Evolutionary conservation across 768 basidiomycete species (phyloP), one percentile per base, ranked within the genome.

Genomic region (Trametes maxima): DNA sequence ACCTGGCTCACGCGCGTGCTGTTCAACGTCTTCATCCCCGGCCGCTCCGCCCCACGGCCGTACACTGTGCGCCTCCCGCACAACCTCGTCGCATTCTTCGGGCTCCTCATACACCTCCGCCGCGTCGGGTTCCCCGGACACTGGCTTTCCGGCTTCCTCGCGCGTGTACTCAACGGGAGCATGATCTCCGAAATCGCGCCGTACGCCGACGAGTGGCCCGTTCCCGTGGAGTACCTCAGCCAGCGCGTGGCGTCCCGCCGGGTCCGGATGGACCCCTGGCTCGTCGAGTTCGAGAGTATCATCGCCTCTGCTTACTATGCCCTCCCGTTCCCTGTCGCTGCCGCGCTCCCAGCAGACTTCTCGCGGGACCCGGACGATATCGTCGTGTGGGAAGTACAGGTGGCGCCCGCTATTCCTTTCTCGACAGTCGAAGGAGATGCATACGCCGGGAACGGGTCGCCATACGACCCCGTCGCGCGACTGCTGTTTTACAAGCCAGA

Each of bases 1-100:
- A 63, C 64, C 1, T 78, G 75, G 76, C 71, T 79, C 28, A 69
- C 69, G 1, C 70, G 72, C n/a, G 59, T 76, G 10, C 69, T 77
- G n/a, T 67, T 77, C 19, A 68, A 69, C 45, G 72, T 67, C 10
- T 54, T 76, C 48, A 61, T 68, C 14, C 73, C 75, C 5, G 71
- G 72, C 1, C 54, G 47, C 10, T 25, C 37, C 37, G 46, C 62
- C 12, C 66, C 68, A 13, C 65, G 45, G 73, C 65, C 66, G 0
- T 37, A 65, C 40, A 65, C 73, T 21, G 67, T 40, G 74, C 14
- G 70, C 70, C 40, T 65, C 70, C 44, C 73, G 76, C 17, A 75
- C 67, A 77, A 72, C 53, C 69, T 78, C 24, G 69, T 69, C 17
- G 71, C 69, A 5, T 77, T 77, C 65, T 54, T 76, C 46, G 54